Conservation (phyloP, 192 early-diverging fungal species). For the Coemansia sp. region DNA sequence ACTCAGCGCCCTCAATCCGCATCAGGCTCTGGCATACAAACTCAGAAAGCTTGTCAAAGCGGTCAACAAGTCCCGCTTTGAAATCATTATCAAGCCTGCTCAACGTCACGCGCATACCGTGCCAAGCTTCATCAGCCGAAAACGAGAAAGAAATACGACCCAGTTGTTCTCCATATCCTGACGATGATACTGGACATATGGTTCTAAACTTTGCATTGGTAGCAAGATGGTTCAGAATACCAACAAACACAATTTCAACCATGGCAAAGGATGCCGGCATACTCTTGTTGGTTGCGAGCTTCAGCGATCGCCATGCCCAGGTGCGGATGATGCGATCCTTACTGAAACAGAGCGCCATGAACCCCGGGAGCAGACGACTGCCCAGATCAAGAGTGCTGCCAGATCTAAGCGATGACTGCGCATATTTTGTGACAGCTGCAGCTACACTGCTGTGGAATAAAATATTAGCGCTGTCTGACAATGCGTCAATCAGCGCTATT, state of each 20-base stretch:
- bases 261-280: neutral
- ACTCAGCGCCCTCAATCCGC: conserved; percentile 18
- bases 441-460: conserved; percentile 22
- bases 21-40: conserved; percentile 24
- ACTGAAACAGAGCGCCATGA: conserved; percentile 27
- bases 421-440: conserved; percentile 15
- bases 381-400: conserved; percentile 25
- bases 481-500: conserved; percentile 28
- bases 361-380: conserved; percentile 29
- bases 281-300: conserved; percentile 22
- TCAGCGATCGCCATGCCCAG: conserved; percentile 41
- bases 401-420: conserved; percentile 8
- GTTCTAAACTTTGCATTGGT: neutral
- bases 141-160: conserved; percentile 23
- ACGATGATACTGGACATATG: conserved; percentile 3
- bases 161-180: neutral
- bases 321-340: conserved; percentile 9
- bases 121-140: conserved; percentile 31
- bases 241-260: conserved; percentile 14
- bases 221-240: conserved; percentile 19
- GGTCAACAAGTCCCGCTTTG: conserved; percentile 21
- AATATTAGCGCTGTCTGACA: conserved; percentile 19
- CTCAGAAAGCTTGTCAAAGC: conserved; percentile 20
- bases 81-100: conserved; percentile 19
- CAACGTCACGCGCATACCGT: conserved; percentile 28